phyloP scores from a whole-genome alignment of 1,284 basidiomycete species.

The Ceratobasidium sp. region DNA sequence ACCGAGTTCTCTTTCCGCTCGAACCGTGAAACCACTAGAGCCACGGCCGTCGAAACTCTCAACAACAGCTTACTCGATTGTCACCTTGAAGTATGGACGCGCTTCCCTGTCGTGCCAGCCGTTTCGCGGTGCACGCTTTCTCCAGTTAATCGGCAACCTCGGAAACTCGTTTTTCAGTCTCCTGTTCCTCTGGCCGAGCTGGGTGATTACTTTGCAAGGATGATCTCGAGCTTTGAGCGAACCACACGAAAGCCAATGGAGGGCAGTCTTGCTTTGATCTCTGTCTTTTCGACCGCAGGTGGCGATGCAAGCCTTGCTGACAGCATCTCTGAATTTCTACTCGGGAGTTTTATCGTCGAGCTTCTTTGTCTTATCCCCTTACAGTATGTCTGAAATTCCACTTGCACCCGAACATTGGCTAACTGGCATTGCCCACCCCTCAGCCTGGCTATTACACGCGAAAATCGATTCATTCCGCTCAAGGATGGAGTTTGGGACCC shows the following conservation, averaged over 20 bases:
- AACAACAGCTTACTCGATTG: constrained; percentile 68
- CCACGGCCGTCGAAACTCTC: constrained; percentile 49
- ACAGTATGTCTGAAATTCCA: constrained; percentile 51
- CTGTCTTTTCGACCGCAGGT: neutral
- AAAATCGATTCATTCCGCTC: constrained; percentile 70
- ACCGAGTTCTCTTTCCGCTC: constrained; percentile 64
- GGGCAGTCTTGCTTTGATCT: constrained; percentile 4
- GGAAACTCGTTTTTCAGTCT: constrained; percentile 60
- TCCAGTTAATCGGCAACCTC: constrained; percentile 53
- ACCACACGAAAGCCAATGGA: constrained; percentile 42
- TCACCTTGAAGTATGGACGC: constrained; percentile 68
- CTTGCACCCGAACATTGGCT: neutral
- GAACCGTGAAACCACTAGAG: neutral
- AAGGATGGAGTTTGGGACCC: constrained; percentile 68
- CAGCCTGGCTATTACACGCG: constrained; percentile 64
- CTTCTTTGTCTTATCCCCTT: constrained; percentile 35
- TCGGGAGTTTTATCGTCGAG: constrained; percentile 38
- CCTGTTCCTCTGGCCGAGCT: constrained; percentile 55
- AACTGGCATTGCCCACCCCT: neutral
- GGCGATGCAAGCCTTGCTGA: neutral
- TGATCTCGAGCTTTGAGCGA: constrained; percentile 41
- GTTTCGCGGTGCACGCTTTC: constrained; percentile 61
- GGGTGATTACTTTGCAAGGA: constrained; percentile 47
- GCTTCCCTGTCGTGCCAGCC: constrained; percentile 69
- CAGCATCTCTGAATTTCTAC: neutral